Conservation (phyloP, 169 alveolate species). For the Eimeria zaria region DNA sequence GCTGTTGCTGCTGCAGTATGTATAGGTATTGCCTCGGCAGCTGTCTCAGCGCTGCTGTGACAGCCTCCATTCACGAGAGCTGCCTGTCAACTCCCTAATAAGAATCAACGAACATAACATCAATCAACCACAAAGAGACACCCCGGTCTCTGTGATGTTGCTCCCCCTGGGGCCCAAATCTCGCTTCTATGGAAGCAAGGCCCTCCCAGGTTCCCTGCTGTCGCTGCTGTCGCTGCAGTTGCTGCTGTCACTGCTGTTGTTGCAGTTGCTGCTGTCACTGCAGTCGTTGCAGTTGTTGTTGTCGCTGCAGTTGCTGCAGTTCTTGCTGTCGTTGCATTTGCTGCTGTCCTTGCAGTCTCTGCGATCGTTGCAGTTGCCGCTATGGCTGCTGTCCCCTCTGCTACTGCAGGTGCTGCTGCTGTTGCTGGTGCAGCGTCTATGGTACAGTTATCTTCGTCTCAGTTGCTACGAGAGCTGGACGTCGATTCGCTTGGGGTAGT, state of each 20-base stretch:
- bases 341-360: neutral
- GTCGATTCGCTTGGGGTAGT: constrained; percentile 75
- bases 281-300: neutral
- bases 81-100: neutral
- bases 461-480: constrained; percentile 57
- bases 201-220: neutral
- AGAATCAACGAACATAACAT: neutral
- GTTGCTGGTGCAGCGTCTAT: no score
- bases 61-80: neutral
- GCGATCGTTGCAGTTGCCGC: neutral
- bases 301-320: neutral
- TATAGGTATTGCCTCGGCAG: neutral
- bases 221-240: neutral
- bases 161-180: neutral
- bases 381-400: neutral
- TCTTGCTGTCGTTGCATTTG: neutral
- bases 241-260: neutral
- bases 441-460: neutral
- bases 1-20: neutral
- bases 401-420: neutral
- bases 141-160: neutral
- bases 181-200: neutral
- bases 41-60: neutral
- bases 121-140: neutral
- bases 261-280: neutral